These are phyloP conservation scores for Wickerhamiella bombiphila DNA, from an alignment of 805 yeast species.

Conservation along the genomic window DNA sequence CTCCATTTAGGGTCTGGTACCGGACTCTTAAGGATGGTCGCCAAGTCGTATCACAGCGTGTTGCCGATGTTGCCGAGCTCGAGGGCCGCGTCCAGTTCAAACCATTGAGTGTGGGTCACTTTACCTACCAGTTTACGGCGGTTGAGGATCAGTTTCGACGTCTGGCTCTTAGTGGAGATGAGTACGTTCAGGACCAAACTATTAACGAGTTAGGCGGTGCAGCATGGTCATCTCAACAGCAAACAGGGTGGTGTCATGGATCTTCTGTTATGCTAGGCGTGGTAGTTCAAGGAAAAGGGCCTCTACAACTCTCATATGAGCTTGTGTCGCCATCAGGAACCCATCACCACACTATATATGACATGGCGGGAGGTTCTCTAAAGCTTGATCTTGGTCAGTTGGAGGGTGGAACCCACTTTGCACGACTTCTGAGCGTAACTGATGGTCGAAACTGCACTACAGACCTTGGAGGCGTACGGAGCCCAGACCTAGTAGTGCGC, in stretches of 20 bases:
- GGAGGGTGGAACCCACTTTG: constrained; percentile 56
- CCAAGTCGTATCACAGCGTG: constrained; percentile 11
- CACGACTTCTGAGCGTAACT: constrained; percentile 46
- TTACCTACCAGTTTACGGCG: constrained; percentile 63
- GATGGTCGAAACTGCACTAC: constrained; percentile 74
- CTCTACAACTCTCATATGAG: constrained; percentile 49
- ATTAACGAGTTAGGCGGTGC: constrained; percentile 1
- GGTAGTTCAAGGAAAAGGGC: constrained; percentile 61
- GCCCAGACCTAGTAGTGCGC: constrained; percentile 53
- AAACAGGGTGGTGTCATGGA: constrained; percentile 33
- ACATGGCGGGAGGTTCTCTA: background rate
- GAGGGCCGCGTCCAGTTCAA: constrained; percentile 39
- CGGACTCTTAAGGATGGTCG: constrained; percentile 31
- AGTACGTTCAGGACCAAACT: constrained; percentile 17
- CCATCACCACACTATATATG: constrained; percentile 34
- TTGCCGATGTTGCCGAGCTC: constrained; percentile 1
- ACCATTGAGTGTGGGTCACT: constrained; percentile 72
- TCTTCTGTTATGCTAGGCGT: constrained; percentile 37
- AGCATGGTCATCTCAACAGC: background rate
- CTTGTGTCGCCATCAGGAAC: background rate
- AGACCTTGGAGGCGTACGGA: constrained; percentile 43
- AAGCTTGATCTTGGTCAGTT: constrained; percentile 4
- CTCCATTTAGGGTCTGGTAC: constrained; percentile 65
- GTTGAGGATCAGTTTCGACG: constrained; percentile 31
- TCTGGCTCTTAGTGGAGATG: constrained; percentile 27